Evolutionary conservation across 148 eudicot species (phyloP).

Genomic region (Rhododendron griersonianum): DNA sequence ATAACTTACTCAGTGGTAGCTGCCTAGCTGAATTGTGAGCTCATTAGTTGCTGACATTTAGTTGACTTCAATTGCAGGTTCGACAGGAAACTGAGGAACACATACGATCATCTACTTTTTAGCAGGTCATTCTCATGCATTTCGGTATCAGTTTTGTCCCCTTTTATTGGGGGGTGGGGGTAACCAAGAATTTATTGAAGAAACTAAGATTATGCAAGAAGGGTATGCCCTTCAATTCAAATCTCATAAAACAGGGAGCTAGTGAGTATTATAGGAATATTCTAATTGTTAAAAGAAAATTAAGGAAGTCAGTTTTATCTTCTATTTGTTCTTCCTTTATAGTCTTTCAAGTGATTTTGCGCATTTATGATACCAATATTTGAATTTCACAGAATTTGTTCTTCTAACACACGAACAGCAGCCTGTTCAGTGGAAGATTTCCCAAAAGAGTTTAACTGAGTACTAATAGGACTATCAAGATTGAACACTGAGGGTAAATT

Average conservation of each 20-base stretch:
- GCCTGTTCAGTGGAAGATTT: neutral
- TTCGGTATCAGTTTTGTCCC: neutral
- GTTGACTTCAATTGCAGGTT: conserved; percentile 60
- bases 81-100: conserved; percentile 86
- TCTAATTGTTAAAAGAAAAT: neutral
- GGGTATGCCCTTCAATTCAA: neutral
- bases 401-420: neutral
- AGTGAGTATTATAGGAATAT: neutral
- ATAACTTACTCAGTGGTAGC: neutral
- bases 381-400: neutral
- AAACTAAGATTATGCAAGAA: neutral
- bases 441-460: neutral
- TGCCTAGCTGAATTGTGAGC: conserved; percentile 7
- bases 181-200: neutral
- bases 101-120: conserved; percentile 85
- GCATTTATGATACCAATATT: neutral
- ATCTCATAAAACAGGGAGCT: neutral
- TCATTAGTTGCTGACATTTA: conserved; percentile 7
- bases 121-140: conserved; percentile 61
- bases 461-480: neutral
- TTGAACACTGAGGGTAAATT: neutral
- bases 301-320: neutral
- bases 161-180: neutral
- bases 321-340: neutral
- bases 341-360: neutral